Base-by-base conservation (phyloP, 345 rosid species). In the Murraya paniculata region DNA sequence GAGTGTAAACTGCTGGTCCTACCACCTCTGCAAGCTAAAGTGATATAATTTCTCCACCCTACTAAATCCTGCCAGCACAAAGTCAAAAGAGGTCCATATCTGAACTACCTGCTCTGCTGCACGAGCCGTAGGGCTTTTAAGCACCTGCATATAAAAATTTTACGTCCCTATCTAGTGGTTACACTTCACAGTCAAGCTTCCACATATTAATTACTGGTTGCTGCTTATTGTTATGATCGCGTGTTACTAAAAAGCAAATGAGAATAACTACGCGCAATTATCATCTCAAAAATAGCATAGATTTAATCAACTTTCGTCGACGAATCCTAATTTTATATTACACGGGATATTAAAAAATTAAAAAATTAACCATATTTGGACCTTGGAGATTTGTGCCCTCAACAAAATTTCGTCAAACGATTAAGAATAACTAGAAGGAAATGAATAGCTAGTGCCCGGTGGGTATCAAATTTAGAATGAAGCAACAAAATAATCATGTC, bases 1-100 rank as follows among this genome's bases (percentile, higher is more conserved):
- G 4, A 45, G 5, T 45, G 5, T 45, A 45, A 45, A 4, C 50
- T 45, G 18, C 18, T 13, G 50, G 18, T 3, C 18, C 16, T 3
- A 45, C 50, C 16, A 3, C 50, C 16, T 45, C 18, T 11, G 50
- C 50, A 45, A 33, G 0, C 18, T 45, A 10, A 45, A 13, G 5
- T 10, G 50, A 45, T 45, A 14, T 0, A 10, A 45, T 45, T 45
- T 45, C 18, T 45, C 50, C 3, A 3, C 3, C 11, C 50, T 0
- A 13, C 50, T 0, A 13, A 45, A 11, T 45, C 50, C 50, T 3
- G 18, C 16, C 50, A 45, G 5, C 50, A 45, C 50, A 45, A 11
- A n/a, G 53, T 69, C 64, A 27, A 48, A 30, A 75, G 68, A 64
- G 78, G 81, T 73, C 79, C 79, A 38, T 72, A 21, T 50, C 65